Evolutionary conservation across 805 yeast species (phyloP).

Genomic region (Naumovozyma castellii): DNA sequence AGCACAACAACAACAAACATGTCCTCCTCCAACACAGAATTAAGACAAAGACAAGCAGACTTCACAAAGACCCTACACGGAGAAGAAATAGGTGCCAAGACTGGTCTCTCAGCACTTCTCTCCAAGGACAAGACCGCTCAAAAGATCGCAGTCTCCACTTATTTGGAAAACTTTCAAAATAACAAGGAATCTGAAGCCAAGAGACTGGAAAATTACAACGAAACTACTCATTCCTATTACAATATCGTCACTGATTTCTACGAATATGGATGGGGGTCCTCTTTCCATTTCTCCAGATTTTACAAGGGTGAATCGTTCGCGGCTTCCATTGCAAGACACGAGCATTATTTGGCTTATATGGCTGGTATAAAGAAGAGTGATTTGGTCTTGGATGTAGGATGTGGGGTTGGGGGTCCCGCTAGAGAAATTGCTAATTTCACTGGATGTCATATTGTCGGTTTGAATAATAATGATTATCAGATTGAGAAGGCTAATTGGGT

Average conservation of each 20-base stretch:
- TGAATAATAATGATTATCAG: slow-evolving; percentile 96
- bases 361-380: slow-evolving; percentile 70
- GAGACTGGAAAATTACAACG: slow-evolving; percentile 78
- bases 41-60: slow-evolving; percentile 36
- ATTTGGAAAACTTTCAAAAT: slow-evolving; percentile 97
- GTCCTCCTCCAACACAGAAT: slow-evolving; percentile 15
- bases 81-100: slow-evolving; percentile 46
- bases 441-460: slow-evolving; percentile 75
- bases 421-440: slow-evolving; percentile 92
- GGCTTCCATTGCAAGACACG: slow-evolving; percentile 95
- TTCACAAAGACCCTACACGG: slow-evolving; percentile 88
- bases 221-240: slow-evolving; percentile 89
- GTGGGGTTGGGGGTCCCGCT: slow-evolving; percentile 99
- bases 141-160: slow-evolving; percentile 75
- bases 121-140: slow-evolving; percentile 73
- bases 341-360: slow-evolving; percentile 84
- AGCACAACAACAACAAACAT: neutral
- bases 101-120: slow-evolving; percentile 70
- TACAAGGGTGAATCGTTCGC: slow-evolving; percentile 87
- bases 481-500: slow-evolving; percentile 82
- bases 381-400: slow-evolving; percentile 94
- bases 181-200: slow-evolving; percentile 61
- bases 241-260: slow-evolving; percentile 95
- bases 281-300: slow-evolving; percentile 94
- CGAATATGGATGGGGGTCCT: slow-evolving; percentile 99